Evolutionary conservation across 1,284 basidiomycete species (phyloP).

Genomic region (Grifola frondosa): DNA sequence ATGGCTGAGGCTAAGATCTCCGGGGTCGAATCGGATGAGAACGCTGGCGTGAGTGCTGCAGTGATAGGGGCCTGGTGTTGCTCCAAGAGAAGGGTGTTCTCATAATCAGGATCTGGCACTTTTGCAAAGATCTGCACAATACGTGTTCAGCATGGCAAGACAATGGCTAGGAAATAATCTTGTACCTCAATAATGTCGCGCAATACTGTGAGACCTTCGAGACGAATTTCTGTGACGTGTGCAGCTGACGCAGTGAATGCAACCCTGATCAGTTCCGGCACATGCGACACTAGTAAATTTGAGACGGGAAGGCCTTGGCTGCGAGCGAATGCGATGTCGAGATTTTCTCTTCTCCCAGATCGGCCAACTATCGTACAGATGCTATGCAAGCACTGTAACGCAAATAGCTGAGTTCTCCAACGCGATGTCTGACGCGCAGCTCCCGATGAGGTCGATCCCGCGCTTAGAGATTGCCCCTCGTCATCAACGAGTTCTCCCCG

Average conservation of each 20-base stretch:
- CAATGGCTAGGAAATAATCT: slow-evolving; percentile 14
- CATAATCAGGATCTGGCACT: slow-evolving; percentile 91
- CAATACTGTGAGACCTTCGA: slow-evolving; percentile 90
- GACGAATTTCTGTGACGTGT: slow-evolving; percentile 90
- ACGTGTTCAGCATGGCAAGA: not conserved
- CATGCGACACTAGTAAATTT: slow-evolving; percentile 74
- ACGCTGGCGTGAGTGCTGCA: slow-evolving; percentile 96
- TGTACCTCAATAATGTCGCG: slow-evolving; percentile 92
- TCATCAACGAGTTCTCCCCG: slow-evolving; percentile 74
- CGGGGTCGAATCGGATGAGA: slow-evolving; percentile 91
- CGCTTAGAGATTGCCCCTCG: slow-evolving; percentile 86
- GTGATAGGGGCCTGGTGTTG: slow-evolving; percentile 99
- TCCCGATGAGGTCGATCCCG: slow-evolving; percentile 44
- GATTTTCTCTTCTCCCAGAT: slow-evolving; percentile 78
- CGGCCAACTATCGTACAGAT: slow-evolving; percentile 79
- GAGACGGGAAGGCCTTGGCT: slow-evolving; percentile 34
- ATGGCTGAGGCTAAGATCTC: slow-evolving; percentile 94
- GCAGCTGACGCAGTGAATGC: slow-evolving; percentile 97
- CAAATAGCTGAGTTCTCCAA: slow-evolving; percentile 97
- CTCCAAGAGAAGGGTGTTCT: slow-evolving; percentile 88
- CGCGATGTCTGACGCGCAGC: slow-evolving; percentile 64
- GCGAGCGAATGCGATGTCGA: slow-evolving; percentile 67
- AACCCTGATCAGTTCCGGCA: slow-evolving; percentile 94
- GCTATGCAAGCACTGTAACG: slow-evolving; percentile 88
- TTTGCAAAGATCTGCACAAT: slow-evolving; percentile 71